Base-by-base conservation (phyloP, 1,139 yeast genomes). In the Scheffersomyces segobiensis region DNA sequence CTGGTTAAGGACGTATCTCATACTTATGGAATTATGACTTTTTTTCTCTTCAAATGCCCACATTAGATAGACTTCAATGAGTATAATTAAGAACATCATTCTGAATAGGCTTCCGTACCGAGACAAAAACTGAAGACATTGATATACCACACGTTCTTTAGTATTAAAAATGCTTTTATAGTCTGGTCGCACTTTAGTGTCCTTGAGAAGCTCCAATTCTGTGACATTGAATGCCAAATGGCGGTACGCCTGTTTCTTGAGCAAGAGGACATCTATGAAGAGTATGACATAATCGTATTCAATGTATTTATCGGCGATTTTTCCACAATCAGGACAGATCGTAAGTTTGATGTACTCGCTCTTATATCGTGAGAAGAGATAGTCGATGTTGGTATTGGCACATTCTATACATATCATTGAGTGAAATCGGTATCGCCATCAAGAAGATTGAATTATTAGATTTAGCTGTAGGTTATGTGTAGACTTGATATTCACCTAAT, bases 381-480 rank as follows among this genome's bases (percentile, higher is more conserved):
- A 80, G 18, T 80, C 77, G 49, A 89, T 89, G 1, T 70, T 67
- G 20, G 88, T 85, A 55, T 81, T 77, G 20, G 87, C 84, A 72
- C 99, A 95, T 71, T 93, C 97, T 26, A 93, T 89, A 72, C 99
- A 95, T 62, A 93, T 87, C 97, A 93, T 92, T 49, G 52, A 58
- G 22, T 18, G 42, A 14, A 32, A 14, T 12, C 4, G 42, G 42
- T 32, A 12, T 32, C 12, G 17, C 42, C 14, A 10, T 32, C 14
- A 32, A 32, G 14, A 32, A 32, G 39, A 32, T 14, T 7, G 42
- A 2, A 32, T 7, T 32, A 14, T 19, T 19, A 18, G n/a, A 32
- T 26, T n/a, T 26, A 32, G 50, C 26, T 48, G 50, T 19, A 50
- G 52, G 50, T 52, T 48, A 22, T 19, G 53, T 57, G 49, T 32